Percentiles rank a stretch among this genome's conserved stretches.
These are phyloP conservation scores for Fusarium brachygibbosum DNA, from an alignment of 2,329 filamentous ascomycete genomes.

Conservation along the genomic window DNA sequence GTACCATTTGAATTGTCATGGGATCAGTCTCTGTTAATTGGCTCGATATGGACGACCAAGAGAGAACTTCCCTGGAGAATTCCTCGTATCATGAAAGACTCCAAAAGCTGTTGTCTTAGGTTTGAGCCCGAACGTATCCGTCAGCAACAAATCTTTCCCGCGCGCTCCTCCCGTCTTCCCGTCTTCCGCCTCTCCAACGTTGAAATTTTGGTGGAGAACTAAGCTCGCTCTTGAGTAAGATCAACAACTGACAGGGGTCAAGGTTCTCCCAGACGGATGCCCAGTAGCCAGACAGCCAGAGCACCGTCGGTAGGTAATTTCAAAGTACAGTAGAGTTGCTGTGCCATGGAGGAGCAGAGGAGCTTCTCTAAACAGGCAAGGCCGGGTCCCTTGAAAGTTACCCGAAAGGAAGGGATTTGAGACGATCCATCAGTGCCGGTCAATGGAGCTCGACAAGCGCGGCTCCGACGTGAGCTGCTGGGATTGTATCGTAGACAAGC, in stretches of 20 bases:
- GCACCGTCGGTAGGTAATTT: not conserved
- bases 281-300: not conserved
- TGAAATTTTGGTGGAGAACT: constrained; percentile 36
- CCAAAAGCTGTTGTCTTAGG: not conserved
- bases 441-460: constrained; percentile 45
- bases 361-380: constrained; percentile 19
- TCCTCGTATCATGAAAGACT: not conserved
- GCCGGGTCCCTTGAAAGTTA: constrained; percentile 20
- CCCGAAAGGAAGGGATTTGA: constrained; percentile 23
- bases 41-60: not conserved
- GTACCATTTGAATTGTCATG: not conserved
- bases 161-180: constrained; percentile 1
- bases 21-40: not conserved
- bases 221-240: constrained; percentile 26
- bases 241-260: constrained; percentile 32
- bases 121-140: not conserved
- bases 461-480: constrained; percentile 34
- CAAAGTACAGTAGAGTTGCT: constrained; percentile 6
- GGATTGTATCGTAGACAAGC: not conserved
- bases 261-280: constrained; percentile 12
- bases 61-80: not conserved
- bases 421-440: constrained; percentile 41
- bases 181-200: constrained; percentile 28
- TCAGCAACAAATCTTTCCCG: constrained; percentile 1
- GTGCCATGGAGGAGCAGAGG: constrained; percentile 17